Evolutionary conservation across 2,329 filamentous ascomycete genomes (phyloP), one percentile per base, ranked within the genome.

Genomic region (Sclerotiophoma versabilis): DNA sequence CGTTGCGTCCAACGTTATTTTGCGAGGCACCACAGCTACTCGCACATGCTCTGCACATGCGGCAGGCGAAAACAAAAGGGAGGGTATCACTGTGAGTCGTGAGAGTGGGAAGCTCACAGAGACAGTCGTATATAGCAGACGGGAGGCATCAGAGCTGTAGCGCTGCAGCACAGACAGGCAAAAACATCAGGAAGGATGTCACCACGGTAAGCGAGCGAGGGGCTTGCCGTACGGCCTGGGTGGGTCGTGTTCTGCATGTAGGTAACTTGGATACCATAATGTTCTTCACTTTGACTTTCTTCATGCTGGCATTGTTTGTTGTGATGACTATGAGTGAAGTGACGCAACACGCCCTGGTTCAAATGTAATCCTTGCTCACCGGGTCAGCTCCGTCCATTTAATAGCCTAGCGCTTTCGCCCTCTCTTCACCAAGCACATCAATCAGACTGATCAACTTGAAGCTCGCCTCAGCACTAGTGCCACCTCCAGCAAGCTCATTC

Each of bases 401-500:
- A 23, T 70, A 72, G 0, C 68, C 67, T 17, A 71, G 34, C 12
- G 49, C 54, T 19, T 49, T 58, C 10, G 44, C 48, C 36, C 58
- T 62, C 15, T 68, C 61, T n/a, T 66, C 54, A 0, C 69, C 69
- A 8, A 72, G 43, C 1, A 70, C 57, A 50, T 72, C 68, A 4
- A 43, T 57, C n/a, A 72, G 30, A 30, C 69, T 71, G 0, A 61
- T 69, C 14, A 84, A 48, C 70, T 84, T 84, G 61, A 82, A 84
- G 53, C 79, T 82, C 0, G 81, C 80, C 55, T 80, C 72, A 0
- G 72, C 69, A 19, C 76, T 80, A 0, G 79, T 81, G 3, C 76
- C 75, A 0, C 81, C 80, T 5, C 65, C 76, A 0, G 76, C 69
- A 7, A 82, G 64, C 68, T 83, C 76, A 51, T 84, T 84, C 2